A percentile compares a stretch with the other conserved stretches of the same genome.
Evolutionary conservation across 1,284 basidiomycete species (phyloP).

Genomic region (Golubevia pallescens): DNA sequence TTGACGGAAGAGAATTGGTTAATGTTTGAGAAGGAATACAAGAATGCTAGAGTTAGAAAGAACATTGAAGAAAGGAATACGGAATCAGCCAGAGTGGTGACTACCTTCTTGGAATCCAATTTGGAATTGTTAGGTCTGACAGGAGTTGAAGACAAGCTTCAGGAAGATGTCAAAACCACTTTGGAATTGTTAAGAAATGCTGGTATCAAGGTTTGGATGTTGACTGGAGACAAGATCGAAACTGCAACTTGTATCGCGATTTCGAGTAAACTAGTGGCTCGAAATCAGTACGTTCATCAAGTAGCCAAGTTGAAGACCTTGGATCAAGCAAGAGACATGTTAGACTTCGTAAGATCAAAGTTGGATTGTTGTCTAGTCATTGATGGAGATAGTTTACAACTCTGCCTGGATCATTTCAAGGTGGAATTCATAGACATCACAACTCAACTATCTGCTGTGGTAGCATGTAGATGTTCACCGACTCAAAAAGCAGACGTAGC

Average conservation of each 20-base stretch:
- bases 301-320: constrained; percentile 85
- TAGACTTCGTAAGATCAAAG: constrained; percentile 94
- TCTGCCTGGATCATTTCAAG: constrained; percentile 86
- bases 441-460: constrained; percentile 92
- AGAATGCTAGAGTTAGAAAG: constrained; percentile 77
- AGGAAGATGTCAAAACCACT: constrained; percentile 93
- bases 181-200: constrained; percentile 92
- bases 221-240: constrained; percentile 99
- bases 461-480: constrained; percentile 96
- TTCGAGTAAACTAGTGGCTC: constrained; percentile 90
- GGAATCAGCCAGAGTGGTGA: constrained; percentile 77
- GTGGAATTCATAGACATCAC: constrained; percentile 94
- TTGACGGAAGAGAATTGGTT: constrained; percentile 75
- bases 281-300: constrained; percentile 97
- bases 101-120: constrained; percentile 81
- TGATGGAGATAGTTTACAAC: constrained; percentile 95
- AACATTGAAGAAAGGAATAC: constrained; percentile 76
- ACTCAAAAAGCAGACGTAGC: constrained; percentile 99
- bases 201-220: constrained; percentile 99
- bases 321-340: constrained; percentile 81
- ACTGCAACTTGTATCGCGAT: constrained; percentile 98
- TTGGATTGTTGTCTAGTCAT: constrained; percentile 97
- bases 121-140: constrained; percentile 91
- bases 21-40: constrained; percentile 78
- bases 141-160: constrained; percentile 97